A percentile compares a stretch with the other conserved stretches of the same genome.
phyloP scores from a whole-genome alignment of 768 basidiomycete species.

The Suillus tomentosus region DNA sequence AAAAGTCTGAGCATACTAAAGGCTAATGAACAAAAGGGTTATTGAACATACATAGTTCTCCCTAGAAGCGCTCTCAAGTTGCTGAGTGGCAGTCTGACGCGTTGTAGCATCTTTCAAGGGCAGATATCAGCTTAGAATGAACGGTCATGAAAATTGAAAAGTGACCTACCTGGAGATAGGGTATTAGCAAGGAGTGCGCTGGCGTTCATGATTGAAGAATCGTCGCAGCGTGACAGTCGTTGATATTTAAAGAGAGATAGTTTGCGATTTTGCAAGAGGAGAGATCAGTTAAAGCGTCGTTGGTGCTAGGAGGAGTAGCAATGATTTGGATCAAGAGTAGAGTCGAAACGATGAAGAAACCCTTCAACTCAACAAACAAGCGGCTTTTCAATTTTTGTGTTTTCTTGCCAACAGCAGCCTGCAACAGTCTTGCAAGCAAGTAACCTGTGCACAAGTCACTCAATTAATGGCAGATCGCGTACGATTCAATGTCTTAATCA shows the following conservation, averaged over 20 bases:
- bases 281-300: conserved; percentile 4
- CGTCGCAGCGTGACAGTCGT: conserved; percentile 26
- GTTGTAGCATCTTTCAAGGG: conserved; percentile 70
- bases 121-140: conserved; percentile 22
- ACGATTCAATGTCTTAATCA: conserved; percentile 1
- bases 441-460: not conserved
- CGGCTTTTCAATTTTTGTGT: conserved; percentile 34
- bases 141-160: conserved; percentile 33
- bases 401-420: conserved; percentile 5
- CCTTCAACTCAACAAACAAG: conserved; percentile 20
- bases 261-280: conserved; percentile 13
- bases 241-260: conserved; percentile 22
- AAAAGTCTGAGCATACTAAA: not conserved
- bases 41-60: conserved; percentile 83
- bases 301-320: conserved; percentile 2
- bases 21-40: conserved; percentile 10
- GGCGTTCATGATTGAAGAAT: conserved; percentile 75
- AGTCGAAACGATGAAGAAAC: conserved; percentile 10
- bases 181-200: conserved; percentile 90
- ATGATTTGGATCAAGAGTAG: not conserved
- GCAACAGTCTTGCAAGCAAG: conserved; percentile 8
- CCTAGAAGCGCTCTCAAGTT: conserved; percentile 82
- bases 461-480: conserved; percentile 34
- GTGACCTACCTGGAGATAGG: conserved; percentile 79
- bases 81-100: conserved; percentile 89